These are phyloP conservation scores for Plasmodium inui DNA, from an alignment of 169 alveolate genomes.

Conservation along the genomic window DNA sequence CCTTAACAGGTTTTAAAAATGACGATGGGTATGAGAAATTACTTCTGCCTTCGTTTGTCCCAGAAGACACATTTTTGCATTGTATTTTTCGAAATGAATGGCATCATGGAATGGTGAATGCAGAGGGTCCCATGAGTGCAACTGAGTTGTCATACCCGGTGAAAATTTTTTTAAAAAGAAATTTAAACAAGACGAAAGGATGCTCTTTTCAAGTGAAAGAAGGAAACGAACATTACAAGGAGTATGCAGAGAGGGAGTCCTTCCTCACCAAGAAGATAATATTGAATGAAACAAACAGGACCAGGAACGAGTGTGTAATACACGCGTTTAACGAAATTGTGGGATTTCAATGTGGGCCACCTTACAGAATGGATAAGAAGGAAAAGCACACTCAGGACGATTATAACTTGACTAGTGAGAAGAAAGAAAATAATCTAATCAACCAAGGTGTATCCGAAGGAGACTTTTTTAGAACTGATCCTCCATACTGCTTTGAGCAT, in stretches of 20 bases:
- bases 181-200: slow-evolving; percentile 36
- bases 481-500: slow-evolving; percentile 49
- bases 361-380: neutral
- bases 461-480: slow-evolving; percentile 26
- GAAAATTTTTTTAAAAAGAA: slow-evolving; percentile 45
- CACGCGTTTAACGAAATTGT: slow-evolving; percentile 51
- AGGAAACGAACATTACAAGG: neutral
- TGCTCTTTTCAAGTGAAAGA: slow-evolving; percentile 62
- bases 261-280: slow-evolving; percentile 24
- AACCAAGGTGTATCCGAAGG: neutral
- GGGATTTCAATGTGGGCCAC: slow-evolving; percentile 73
- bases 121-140: neutral
- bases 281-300: slow-evolving; percentile 9
- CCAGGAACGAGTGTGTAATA: slow-evolving; percentile 11
- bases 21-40: slow-evolving; percentile 36
- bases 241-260: slow-evolving; percentile 46
- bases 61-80: slow-evolving; percentile 24
- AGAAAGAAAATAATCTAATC: neutral
- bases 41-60: slow-evolving; percentile 15
- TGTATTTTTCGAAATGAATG: slow-evolving; percentile 9
- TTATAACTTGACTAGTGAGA: neutral
- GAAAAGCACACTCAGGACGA: neutral
- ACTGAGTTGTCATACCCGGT: slow-evolving; percentile 22
- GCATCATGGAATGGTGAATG: neutral
- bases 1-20: slow-evolving; percentile 13